Evolutionary conservation across 2,329 filamentous ascomycete genomes (phyloP).

Genomic region (Aspergillus sp.): DNA sequence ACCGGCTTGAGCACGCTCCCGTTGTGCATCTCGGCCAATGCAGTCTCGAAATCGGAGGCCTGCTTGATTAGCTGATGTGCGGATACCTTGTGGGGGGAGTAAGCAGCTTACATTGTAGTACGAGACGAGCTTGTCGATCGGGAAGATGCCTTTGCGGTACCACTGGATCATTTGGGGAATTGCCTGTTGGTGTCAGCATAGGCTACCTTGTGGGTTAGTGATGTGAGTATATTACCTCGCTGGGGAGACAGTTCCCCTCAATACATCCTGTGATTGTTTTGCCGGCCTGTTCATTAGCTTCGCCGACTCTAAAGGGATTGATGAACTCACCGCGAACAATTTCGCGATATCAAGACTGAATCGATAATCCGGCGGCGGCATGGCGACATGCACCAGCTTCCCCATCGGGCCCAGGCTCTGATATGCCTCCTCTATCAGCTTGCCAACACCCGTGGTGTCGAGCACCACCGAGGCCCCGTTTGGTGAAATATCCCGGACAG

Average conservation of each 20-base stretch:
- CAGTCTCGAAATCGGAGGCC: background rate
- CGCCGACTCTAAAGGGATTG: background rate
- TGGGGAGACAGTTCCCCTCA: conserved; percentile 23
- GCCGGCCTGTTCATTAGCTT: conserved; percentile 13
- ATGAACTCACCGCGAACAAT: background rate
- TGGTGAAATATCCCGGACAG: conserved; percentile 11
- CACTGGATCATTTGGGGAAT: conserved; percentile 27
- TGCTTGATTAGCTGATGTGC: background rate
- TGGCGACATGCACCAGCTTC: conserved; percentile 56
- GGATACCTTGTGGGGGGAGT: background rate
- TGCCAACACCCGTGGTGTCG: conserved; percentile 26
- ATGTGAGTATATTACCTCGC: background rate
- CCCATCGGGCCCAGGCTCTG: conserved; percentile 44
- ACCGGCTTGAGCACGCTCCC: conserved; percentile 11
- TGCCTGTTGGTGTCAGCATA: conserved; percentile 6
- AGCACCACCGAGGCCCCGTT: conserved; percentile 22
- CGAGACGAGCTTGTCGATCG: conserved; percentile 18
- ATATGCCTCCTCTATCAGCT: conserved; percentile 24
- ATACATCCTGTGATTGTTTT: conserved; percentile 25
- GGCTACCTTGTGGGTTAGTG: background rate
- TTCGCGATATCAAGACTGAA: conserved; percentile 5
- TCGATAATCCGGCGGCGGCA: conserved; percentile 42
- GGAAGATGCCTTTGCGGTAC: conserved; percentile 27
- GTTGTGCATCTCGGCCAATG: conserved; percentile 1
- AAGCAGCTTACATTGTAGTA: conserved; percentile 11